Evolutionary conservation across 1,284 basidiomycete genomes (phyloP).

Genomic region (Gomphus bonarii): DNA sequence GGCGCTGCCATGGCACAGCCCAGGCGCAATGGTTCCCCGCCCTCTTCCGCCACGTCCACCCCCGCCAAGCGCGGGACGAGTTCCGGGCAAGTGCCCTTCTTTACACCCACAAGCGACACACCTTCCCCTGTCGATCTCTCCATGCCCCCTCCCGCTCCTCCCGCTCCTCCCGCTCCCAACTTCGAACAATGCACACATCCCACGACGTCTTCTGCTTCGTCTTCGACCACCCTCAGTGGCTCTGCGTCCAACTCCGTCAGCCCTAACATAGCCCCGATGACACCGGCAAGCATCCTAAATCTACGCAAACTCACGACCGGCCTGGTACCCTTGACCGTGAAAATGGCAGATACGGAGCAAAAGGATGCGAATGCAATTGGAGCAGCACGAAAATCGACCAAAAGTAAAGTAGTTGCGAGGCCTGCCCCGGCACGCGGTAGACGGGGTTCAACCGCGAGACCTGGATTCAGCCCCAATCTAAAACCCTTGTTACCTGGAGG

Average conservation of each 20-base stretch:
- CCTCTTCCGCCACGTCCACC: conserved; percentile 4
- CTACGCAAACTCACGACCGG: conserved; percentile 46
- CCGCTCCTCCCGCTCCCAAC: conserved; percentile 32
- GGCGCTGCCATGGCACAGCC: not conserved
- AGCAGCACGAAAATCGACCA: not conserved
- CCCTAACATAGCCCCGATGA: conserved; percentile 59
- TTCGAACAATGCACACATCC: conserved; percentile 13
- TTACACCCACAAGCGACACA: conserved; percentile 30
- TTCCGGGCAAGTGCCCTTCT: conserved; percentile 3
- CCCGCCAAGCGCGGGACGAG: not conserved
- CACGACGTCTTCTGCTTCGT: conserved; percentile 9
- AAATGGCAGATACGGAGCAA: not conserved
- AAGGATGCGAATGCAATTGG: not conserved
- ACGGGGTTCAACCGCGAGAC: conserved; percentile 2
- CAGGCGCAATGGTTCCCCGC: not conserved
- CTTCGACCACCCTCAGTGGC: conserved; percentile 15
- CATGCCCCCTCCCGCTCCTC: conserved; percentile 68
- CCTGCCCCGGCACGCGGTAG: not conserved
- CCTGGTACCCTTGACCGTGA: conserved; percentile 18
- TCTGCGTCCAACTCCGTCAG: conserved; percentile 13
- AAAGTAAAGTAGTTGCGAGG: not conserved
- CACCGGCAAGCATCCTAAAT: conserved; percentile 83
- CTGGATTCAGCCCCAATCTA: conserved; percentile 34
- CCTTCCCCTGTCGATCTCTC: conserved; percentile 78
- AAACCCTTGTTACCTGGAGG: conserved; percentile 61